Evolutionary conservation across 305 asterid species (phyloP), one percentile per base, ranked within the genome.

Genomic region (Fraxinus floribunda): DNA sequence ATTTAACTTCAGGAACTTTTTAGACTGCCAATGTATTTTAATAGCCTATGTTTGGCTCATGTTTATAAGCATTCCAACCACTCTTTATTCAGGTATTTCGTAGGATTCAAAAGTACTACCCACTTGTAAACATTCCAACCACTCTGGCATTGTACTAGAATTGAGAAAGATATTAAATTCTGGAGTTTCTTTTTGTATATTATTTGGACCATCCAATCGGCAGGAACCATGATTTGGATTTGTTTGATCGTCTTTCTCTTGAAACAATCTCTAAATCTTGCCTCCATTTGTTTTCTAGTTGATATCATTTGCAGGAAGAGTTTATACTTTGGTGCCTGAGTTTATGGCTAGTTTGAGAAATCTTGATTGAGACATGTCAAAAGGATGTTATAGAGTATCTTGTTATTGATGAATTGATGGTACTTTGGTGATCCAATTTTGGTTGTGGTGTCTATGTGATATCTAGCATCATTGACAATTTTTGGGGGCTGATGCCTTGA

Each of bases 271-370:
- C 41, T 32, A 78, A 77, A 4, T 0, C 3, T 9, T 9, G 16
- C 38, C 36, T 71, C 46, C 7, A 7, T 78, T 46, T 15, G 32
- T n/a, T 29, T 0, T 24, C 38, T 44, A 15, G 24, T 60, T 34
- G 3, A 30, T 9, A 24, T 71, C 10, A 7, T 2, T 71, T 26
- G 39, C 81, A 94, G 98, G 98, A 93, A 41, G 49, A 36, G 38
- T 4, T 34, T 34, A 34, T 34, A 34, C 0, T 34, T 34, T 34
- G 38, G 38, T 34, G 38, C 4, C 0, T 34, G 38, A 34, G 38
- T 34, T 34, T 34, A 34, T 34, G 38, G 38, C 38, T 4, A 34
- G 38, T 34, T 34, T 34, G 38, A 34, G 38, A 34, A 34, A 34
- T 34, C 5, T 34, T 34, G 38, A 5, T 34, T 34, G 5, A 34